These are phyloP conservation scores for Tritrichomonas foetus DNA, from an alignment of 208 protist species.

Conservation along the genomic window DNA sequence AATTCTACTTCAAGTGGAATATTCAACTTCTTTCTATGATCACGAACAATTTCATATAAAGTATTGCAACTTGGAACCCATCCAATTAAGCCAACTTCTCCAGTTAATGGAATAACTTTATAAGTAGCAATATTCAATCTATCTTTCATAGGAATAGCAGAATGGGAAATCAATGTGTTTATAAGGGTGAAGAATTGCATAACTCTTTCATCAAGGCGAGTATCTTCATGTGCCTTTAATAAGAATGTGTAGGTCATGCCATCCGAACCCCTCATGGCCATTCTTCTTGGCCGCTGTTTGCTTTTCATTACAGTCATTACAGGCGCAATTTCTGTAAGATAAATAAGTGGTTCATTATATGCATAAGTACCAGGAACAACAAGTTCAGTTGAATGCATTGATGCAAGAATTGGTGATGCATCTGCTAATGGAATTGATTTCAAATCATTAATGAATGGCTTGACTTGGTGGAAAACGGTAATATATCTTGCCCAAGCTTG, in stretches of 20 bases:
- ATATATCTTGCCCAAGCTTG: background rate
- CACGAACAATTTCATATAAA: background rate
- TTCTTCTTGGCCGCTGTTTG: constrained; percentile 37
- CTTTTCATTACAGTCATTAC: background rate
- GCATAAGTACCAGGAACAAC: background rate
- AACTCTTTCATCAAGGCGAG: constrained; percentile 32
- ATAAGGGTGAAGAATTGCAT: constrained; percentile 36
- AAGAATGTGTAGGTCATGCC: constrained; percentile 22
- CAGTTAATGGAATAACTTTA: background rate
- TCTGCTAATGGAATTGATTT: background rate
- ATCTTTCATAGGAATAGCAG: background rate
- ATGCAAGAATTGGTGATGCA: background rate
- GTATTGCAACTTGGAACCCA: constrained; percentile 8
- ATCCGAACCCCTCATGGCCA: background rate
- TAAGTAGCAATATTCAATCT: background rate
- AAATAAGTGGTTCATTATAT: background rate
- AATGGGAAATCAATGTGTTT: background rate
- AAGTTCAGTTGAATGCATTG: background rate
- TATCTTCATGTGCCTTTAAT: constrained; percentile 30
- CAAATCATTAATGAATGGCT: background rate
- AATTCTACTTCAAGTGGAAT: background rate
- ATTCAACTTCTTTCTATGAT: background rate
- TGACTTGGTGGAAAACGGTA: background rate
- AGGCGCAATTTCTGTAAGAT: background rate
- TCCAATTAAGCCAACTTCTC: background rate